Evolutionary conservation across 2,329 filamentous ascomycete genomes (phyloP), one percentile per base, ranked within the genome.

Genomic region (Clonostachys solani): DNA sequence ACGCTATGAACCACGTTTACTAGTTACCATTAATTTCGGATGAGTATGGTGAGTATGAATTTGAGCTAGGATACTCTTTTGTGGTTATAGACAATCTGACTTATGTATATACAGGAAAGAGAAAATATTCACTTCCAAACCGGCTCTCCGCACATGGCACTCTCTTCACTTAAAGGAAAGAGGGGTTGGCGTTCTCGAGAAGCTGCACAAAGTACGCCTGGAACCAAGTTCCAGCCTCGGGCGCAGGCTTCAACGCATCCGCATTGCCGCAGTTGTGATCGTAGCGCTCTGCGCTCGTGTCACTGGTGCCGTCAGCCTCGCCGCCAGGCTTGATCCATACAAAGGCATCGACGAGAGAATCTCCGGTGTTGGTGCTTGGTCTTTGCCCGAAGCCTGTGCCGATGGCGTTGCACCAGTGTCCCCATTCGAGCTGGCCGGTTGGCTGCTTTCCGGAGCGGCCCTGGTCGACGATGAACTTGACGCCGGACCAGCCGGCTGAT

Each of bases 251-350:
- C 40, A 86, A 66, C 2, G 83, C 66, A 54, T 77, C 74, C 2
- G 64, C 52, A 8, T 69, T 64, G 29, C 80, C 80, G 51, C 81
- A 84, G 63, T 56, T 54, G 50, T 54, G 54, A 48, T 62, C 60
- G 23, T 62, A 62, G 42, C 60, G 74, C 17, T 64, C 52, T 9
- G 80, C 71, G 34, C 56, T 64, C 37, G 65, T 69, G 56, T 80
- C 64, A 34, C 70, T 75, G 36, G 72, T 75, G 52, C 72, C 72
- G 52, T 76, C 73, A 41, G 68, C 87, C 60, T 78, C 75, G 50
- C 75, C 75, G 52, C 84, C 84, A 5, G 84, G 84, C 74, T 87
- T 87, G 55, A 86, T 69, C 84, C 84, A 87, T 48, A 86, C 83
- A 53, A 87, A 83, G 38, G 83, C 81, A 60, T 87, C 84, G 34